Evolutionary conservation across 179 eudicot genomes (phyloP).

Genomic region (Spinacia oleracea): DNA sequence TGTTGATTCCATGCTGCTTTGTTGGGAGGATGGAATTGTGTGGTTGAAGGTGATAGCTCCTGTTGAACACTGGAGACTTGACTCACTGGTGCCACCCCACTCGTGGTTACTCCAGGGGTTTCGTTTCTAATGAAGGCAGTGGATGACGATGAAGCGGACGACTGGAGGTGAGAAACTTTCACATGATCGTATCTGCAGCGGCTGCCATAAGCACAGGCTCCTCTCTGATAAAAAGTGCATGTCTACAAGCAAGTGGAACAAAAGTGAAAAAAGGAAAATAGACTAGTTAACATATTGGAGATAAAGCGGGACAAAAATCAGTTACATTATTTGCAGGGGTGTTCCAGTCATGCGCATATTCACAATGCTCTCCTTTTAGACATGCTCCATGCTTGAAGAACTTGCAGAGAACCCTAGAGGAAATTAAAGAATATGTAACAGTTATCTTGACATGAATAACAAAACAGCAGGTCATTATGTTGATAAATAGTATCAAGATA

Average conservation of each 20-base stretch:
- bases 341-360: slow-evolving; percentile 88
- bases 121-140: slow-evolving; percentile 30
- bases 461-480: slow-evolving; percentile 25
- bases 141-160: slow-evolving; percentile 59
- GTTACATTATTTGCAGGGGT: slow-evolving; percentile 76
- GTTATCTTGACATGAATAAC: neutral
- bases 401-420: slow-evolving; percentile 75
- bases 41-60: slow-evolving; percentile 48
- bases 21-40: slow-evolving; percentile 31
- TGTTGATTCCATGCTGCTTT: slow-evolving; percentile 49
- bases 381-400: slow-evolving; percentile 89
- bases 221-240: slow-evolving; percentile 91
- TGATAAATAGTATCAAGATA: neutral
- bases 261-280: neutral
- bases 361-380: slow-evolving; percentile 85
- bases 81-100: slow-evolving; percentile 18
- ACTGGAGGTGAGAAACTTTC: slow-evolving; percentile 46
- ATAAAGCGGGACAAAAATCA: neutral
- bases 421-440: neutral
- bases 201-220: slow-evolving; percentile 79
- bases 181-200: slow-evolving; percentile 92
- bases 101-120: slow-evolving; percentile 24
- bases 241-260: slow-evolving; percentile 37
- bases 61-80: slow-evolving; percentile 34
- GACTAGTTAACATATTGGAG: neutral